Base-by-base conservation (phyloP, 306 rosid genomes). In the Datisca glomerata region DNA sequence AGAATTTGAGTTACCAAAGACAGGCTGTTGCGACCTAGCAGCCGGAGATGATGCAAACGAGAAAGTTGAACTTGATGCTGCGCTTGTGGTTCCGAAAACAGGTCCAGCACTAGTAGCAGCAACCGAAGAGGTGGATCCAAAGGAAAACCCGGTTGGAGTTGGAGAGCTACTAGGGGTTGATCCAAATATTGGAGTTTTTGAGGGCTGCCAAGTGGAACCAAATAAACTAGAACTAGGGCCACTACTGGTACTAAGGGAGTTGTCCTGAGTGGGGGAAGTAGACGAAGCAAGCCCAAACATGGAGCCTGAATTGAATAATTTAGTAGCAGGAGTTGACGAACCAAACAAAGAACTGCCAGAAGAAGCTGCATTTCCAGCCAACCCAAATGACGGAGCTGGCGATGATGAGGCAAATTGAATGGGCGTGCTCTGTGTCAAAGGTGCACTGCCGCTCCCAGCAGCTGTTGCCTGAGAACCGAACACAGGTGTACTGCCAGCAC, bases 341-440 rank as follows among this genome's bases (percentile, higher is more conserved):
- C 74, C 56, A 57, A 71, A 68, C n/a, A 46, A 15, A 0, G 75
- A 71, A 71, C 67, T 65, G 31, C 94, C 83, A 25, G 80, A 59
- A 40, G 89, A 46, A 28, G 66, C 40, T 3, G 79, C 12, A 51
- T 47, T 73, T 18, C 67, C 87, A 19, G 56, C 45, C 55, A 69
- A 63, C 21, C 69, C 78, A 43, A 72, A 70, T 6, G 60, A 71
- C 2, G 63, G 62, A 12, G 73, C 53, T 31, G 76, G 32, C 4
- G 76, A 48, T 33, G 79, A 62, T n/a, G 87, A 73, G 47, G 81
- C 68, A 47, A 72, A 65, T 33, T 57, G 70, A 43, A 59, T 21
- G 3, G 82, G 66, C 19, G 43, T 67, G 56, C 67, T 71, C 56
- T 69, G 84, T 43, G 70, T 68, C 27, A 61, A 71, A 41, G 79